These are phyloP conservation scores for Cokeromyces recurvatus DNA, from an alignment of 371 early-diverging fungal species.

Conservation along the genomic window DNA sequence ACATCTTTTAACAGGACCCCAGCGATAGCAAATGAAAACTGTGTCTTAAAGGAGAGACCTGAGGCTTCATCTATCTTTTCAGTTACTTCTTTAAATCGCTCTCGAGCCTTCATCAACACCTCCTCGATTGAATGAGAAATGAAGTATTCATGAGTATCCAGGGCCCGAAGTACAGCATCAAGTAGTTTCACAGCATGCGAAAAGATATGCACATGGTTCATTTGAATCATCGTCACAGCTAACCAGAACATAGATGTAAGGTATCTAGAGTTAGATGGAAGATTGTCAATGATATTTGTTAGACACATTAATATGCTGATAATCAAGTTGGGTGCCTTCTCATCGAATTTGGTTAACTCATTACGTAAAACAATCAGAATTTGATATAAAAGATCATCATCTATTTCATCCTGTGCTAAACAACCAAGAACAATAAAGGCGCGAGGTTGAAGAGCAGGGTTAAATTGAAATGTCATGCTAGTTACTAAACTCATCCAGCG, in stretches of 20 bases:
- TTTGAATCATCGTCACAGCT: constrained; percentile 77
- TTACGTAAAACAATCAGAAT: constrained; percentile 81
- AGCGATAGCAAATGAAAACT: constrained; percentile 70
- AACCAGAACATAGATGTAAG: constrained; percentile 86
- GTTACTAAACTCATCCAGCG: constrained; percentile 89
- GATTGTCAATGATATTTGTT: constrained; percentile 73
- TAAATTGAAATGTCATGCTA: constrained; percentile 86
- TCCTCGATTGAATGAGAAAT: constrained; percentile 42
- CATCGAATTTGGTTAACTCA: constrained; percentile 73
- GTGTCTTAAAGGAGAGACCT: constrained; percentile 61
- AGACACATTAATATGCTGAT: constrained; percentile 82
- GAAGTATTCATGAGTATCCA: constrained; percentile 64
- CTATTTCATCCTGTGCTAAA: constrained; percentile 78
- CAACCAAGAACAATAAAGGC: constrained; percentile 88
- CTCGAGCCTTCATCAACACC: constrained; percentile 56
- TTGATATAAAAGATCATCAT: constrained; percentile 83
- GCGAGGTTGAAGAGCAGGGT: constrained; percentile 89
- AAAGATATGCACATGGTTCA: constrained; percentile 74
- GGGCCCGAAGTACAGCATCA: constrained; percentile 60
- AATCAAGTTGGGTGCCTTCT: constrained; percentile 67
- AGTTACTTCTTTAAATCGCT: constrained; percentile 39
- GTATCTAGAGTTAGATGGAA: constrained; percentile 69
- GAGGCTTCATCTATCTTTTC: constrained; percentile 47
- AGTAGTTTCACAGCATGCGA: constrained; percentile 64
- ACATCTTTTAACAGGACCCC: constrained; percentile 63